Evolutionary conservation across 257 asterid species (phyloP).

Genomic region (Ilex aquifolium): DNA sequence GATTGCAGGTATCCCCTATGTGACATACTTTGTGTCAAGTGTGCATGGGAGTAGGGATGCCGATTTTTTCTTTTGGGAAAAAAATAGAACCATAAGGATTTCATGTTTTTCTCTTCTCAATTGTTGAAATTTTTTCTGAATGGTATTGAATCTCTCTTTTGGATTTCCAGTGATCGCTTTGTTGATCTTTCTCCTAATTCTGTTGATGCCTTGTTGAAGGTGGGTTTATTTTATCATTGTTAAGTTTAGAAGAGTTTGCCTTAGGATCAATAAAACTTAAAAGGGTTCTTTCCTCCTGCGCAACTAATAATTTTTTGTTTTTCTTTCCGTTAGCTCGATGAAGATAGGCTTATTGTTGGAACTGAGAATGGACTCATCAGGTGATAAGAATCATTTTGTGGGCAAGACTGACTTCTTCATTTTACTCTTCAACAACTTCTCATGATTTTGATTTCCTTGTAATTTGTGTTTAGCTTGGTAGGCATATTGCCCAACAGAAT

Average conservation of each 20-base stretch:
- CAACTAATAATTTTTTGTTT: slow-evolving; percentile 2
- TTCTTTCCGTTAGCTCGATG: slow-evolving; percentile 61
- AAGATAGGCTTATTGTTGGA: slow-evolving; percentile 82
- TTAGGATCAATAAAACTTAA: background rate
- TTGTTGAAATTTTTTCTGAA: slow-evolving; percentile 11
- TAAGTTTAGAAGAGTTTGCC: background rate
- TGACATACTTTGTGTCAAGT: background rate
- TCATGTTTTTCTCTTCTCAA: too few species aligned
- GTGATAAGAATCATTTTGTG: slow-evolving; percentile 24
- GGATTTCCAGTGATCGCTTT: slow-evolving; percentile 69
- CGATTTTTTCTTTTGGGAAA: slow-evolving; percentile 5
- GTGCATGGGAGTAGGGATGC: too few species aligned
- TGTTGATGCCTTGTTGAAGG: slow-evolving; percentile 81
- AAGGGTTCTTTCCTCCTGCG: background rate
- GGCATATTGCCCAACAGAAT: slow-evolving; percentile 87
- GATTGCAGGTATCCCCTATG: slow-evolving; percentile 71
- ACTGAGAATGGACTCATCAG: slow-evolving; percentile 84
- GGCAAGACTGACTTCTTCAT: background rate
- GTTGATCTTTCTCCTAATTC: slow-evolving; percentile 82
- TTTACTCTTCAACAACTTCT: slow-evolving; percentile 5
- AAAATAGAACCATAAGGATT: background rate
- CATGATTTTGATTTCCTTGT: slow-evolving; percentile 10
- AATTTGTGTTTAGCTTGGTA: slow-evolving; percentile 52
- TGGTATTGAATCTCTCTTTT: slow-evolving; percentile 13
- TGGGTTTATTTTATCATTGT: slow-evolving; percentile 20